Conservation (phyloP, 2,329 filamentous ascomycete species). For the Diaporthe sp. region DNA sequence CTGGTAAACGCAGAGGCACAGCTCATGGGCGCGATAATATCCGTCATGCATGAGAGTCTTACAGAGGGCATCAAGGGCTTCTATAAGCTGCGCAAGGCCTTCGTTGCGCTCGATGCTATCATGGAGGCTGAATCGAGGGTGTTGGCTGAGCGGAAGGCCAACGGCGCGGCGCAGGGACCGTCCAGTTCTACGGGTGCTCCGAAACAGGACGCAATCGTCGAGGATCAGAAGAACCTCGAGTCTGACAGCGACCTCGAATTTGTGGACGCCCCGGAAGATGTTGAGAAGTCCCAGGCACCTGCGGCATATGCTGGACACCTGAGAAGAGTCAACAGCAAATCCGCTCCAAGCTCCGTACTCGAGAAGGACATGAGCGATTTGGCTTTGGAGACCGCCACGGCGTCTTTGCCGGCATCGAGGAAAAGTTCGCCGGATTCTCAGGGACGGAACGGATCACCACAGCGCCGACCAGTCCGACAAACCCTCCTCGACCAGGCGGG, state of each 20-base stretch:
- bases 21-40: constrained; percentile 90
- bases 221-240: constrained; percentile 37
- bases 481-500: constrained; percentile 54
- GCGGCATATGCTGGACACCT: constrained; percentile 61
- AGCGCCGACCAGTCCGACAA: constrained; percentile 47
- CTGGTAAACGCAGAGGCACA: constrained; percentile 88
- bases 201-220: constrained; percentile 2
- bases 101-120: constrained; percentile 83
- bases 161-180: constrained; percentile 8
- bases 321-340: constrained; percentile 48
- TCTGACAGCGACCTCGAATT: constrained; percentile 63
- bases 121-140: constrained; percentile 78
- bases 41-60: constrained; percentile 91
- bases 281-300: constrained; percentile 59
- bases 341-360: constrained; percentile 34
- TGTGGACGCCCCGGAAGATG: constrained; percentile 66
- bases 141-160: constrained; percentile 45
- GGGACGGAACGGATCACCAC: constrained; percentile 32
- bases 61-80: constrained; percentile 93
- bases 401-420: constrained; percentile 33
- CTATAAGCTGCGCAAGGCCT: constrained; percentile 92
- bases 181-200: background rate
- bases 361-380: constrained; percentile 39
- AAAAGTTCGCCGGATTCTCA: constrained; percentile 33
- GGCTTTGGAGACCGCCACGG: constrained; percentile 13